These are phyloP conservation scores for Bimuria novae-zelandiae DNA, from an alignment of 2,329 filamentous ascomycete species.

Conservation along the genomic window DNA sequence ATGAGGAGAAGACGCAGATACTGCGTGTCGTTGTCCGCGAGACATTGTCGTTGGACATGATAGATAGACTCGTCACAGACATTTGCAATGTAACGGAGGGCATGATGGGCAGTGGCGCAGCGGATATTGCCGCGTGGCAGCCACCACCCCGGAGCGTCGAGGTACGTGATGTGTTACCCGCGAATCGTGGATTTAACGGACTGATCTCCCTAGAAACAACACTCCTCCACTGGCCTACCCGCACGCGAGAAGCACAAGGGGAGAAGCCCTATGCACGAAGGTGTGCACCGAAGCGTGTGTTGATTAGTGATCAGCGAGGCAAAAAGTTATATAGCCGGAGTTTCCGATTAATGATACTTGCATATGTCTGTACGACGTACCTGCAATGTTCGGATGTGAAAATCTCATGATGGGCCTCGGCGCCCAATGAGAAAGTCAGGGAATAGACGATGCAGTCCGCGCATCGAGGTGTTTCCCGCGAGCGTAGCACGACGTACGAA, in stretches of 20 bases:
- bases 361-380: neutral
- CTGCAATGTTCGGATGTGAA: too few relatives aligned
- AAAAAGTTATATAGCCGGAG: neutral
- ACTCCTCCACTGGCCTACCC: conserved; percentile 43
- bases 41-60: conserved; percentile 69
- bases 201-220: conserved; percentile 37
- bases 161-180: conserved; percentile 1
- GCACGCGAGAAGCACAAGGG: conserved; percentile 52
- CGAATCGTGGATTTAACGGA: neutral
- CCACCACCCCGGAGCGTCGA: conserved; percentile 47
- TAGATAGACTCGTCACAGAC: conserved; percentile 66
- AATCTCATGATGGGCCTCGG: too few relatives aligned
- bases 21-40: conserved; percentile 70
- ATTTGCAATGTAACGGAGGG: conserved; percentile 64
- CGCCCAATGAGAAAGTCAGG: too few relatives aligned
- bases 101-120: conserved; percentile 59
- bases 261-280: conserved; percentile 51
- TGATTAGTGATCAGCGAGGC: conserved; percentile 23
- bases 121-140: conserved; percentile 58
- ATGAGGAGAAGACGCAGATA: conserved; percentile 66
- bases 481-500: too few relatives aligned
- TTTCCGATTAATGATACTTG: too few relatives aligned
- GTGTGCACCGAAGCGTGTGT: conserved; percentile 56
- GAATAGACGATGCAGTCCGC: too few relatives aligned
- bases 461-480: too few relatives aligned